phyloP scores from a whole-genome alignment of 352 stramenopile genomes.

The Pythium diclinum region DNA sequence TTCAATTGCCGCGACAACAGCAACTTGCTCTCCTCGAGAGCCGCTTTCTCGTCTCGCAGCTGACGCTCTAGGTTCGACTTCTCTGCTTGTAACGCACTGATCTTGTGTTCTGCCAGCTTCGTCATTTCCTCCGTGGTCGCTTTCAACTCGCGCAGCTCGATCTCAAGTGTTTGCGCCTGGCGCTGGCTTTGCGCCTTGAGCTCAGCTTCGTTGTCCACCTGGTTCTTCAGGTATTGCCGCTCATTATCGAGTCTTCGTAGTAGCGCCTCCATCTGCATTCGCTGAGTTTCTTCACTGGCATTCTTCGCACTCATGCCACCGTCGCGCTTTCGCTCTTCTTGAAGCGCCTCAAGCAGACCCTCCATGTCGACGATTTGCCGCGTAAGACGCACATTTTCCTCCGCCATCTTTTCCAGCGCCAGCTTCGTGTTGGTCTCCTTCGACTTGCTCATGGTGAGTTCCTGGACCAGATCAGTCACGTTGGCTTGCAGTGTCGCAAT shows the following conservation, averaged over 20 bases:
- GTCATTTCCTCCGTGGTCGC: constrained; percentile 36
- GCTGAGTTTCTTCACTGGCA: constrained; percentile 73
- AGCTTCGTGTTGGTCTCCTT: constrained; percentile 66
- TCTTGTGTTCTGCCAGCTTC: constrained; percentile 37
- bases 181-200: constrained; percentile 42
- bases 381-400: constrained; percentile 65
- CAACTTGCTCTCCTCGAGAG: constrained; percentile 49
- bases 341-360: constrained; percentile 44
- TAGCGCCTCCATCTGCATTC: constrained; percentile 76
- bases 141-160: constrained; percentile 43
- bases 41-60: constrained; percentile 31
- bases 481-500: constrained; percentile 67
- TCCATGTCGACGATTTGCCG: constrained; percentile 68
- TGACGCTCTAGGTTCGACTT: constrained; percentile 36
- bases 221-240: constrained; percentile 78
- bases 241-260: constrained; percentile 75
- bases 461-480: constrained; percentile 71
- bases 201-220: constrained; percentile 56
- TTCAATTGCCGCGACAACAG: constrained; percentile 52
- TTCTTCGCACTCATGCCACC: constrained; percentile 51
- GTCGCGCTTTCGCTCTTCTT: constrained; percentile 51
- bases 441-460: constrained; percentile 60
- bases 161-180: constrained; percentile 38
- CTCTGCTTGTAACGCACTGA: constrained; percentile 31
- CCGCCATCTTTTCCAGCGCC: constrained; percentile 66